Percentiles rank a stretch among this genome's conserved stretches.
phyloP scores from a whole-genome alignment of 2,329 filamentous ascomycete species.

The Phialophora verrucosa region DNA sequence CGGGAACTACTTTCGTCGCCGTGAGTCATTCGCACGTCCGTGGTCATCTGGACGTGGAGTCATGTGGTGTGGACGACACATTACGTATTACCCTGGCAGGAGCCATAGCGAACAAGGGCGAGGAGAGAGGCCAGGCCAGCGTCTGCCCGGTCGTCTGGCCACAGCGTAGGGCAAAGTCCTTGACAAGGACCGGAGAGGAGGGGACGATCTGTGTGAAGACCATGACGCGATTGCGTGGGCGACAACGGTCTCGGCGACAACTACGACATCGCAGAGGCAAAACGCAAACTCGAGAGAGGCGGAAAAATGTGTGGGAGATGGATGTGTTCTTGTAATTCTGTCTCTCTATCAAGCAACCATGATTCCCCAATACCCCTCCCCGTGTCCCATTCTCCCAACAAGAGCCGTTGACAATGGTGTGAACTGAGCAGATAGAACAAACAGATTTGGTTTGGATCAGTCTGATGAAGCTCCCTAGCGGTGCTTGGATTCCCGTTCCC shows the following conservation, averaged over 20 bases:
- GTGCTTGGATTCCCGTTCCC: background rate
- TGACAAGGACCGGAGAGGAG: background rate
- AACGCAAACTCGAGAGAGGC: background rate
- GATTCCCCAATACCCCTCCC: background rate
- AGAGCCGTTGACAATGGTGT: background rate
- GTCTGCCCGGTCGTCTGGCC: background rate
- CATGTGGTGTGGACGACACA: background rate
- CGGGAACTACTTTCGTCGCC: too few relatives aligned
- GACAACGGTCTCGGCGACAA: background rate
- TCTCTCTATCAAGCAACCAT: slow-evolving; percentile 11
- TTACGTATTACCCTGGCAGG: too few relatives aligned
- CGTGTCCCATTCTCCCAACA: background rate
- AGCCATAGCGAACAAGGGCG: background rate
- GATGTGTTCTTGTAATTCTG: slow-evolving; percentile 15
- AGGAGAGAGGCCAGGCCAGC: background rate
- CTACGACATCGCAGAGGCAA: background rate
- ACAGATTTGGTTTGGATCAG: slow-evolving; percentile 3
- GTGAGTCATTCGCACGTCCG: too few relatives aligned
- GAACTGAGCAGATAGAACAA: slow-evolving; percentile 13
- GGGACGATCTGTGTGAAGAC: background rate
- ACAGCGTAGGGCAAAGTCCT: background rate
- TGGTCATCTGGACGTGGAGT: background rate
- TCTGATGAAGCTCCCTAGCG: background rate
- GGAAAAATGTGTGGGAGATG: background rate
- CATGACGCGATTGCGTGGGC: background rate